Base-by-base conservation (phyloP, 2,329 filamentous ascomycete genomes). In the Talaromyces sp. region DNA sequence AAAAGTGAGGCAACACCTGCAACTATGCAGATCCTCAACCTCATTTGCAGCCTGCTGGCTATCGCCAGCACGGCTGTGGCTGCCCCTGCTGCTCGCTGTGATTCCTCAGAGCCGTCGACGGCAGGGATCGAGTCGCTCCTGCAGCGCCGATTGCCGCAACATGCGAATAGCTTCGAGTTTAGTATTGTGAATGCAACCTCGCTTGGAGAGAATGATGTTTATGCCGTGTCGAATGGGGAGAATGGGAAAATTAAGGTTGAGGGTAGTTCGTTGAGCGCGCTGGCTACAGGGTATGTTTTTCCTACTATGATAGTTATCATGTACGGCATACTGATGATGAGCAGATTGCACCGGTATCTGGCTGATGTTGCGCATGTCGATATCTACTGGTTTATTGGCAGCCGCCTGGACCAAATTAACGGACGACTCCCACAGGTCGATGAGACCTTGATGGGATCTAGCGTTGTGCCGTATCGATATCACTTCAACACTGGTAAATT, bases 371-470 rank as follows among this genome's bases (percentile, higher is more conserved):
- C 74, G 2, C 74, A 82, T 69, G 77, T 80, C 1, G 82, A 83
- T 62, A 77, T 83, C 14, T 82, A 77, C 70, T 83, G 81, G 81
- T 82, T 75, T 65, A 76, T 82, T 60, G 81, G 79, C 3, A 82
- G 75, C 63, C 75, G 73, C 8, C 67, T 82, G 47, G 69, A 81
- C 64, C 56, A 59, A 11, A 65, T 74, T 24, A 71, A 75, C 3
- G 63, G 70, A 3, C 52, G 67, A 6, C 72, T 81, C 9, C 72
- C 71, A 43, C 63, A 13, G 5, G 72, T 79, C 1, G 69, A 74
- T 37, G 50, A 63, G 1, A 76, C 77, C 1, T 71, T 82, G 19
- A 68, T 70, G 14, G 80, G 81, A 13, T 72, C 75, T 2, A 82
- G 79, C 58, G 73, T 78, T 24, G 79, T 83, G 39, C 78, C 78